Conservation (phyloP, 768 basidiomycete genomes). For the Suillus spraguei region DNA sequence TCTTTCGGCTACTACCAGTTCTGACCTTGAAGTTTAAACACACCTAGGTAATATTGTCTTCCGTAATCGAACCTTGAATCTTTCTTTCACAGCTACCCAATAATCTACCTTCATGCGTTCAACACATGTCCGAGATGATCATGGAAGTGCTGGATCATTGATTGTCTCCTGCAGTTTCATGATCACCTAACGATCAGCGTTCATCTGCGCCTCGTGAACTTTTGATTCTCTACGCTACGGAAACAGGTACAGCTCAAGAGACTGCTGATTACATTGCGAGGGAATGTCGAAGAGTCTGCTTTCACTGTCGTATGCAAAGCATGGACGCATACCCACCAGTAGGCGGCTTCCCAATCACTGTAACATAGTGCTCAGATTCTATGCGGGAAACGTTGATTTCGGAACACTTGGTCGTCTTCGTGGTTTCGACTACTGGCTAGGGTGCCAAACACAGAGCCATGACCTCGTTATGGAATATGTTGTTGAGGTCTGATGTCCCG, state of each 20-base stretch:
- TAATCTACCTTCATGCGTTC: background rate
- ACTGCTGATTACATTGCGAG: constrained; percentile 76
- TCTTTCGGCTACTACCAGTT: too few species aligned
- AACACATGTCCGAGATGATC: too few species aligned
- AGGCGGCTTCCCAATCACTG: background rate
- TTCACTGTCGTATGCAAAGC: constrained; percentile 42
- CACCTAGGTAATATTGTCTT: too few species aligned
- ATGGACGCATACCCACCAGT: constrained; percentile 37
- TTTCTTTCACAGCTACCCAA: background rate
- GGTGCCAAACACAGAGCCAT: constrained; percentile 81
- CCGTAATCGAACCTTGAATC: too few species aligned
- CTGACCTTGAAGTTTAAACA: too few species aligned
- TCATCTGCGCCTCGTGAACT: constrained; percentile 36
- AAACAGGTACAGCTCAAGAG: constrained; percentile 88
- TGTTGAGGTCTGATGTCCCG: constrained; percentile 79
- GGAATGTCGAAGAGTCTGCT: constrained; percentile 65
- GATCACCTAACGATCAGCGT: background rate
- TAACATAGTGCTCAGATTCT: background rate
- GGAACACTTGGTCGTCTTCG: constrained; percentile 70
- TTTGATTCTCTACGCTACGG: constrained; percentile 85
- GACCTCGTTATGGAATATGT: constrained; percentile 73
- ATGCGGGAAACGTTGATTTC: constrained; percentile 65
- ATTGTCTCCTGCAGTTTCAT: too few species aligned
- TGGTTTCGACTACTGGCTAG: constrained; percentile 84
- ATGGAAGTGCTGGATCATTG: too few species aligned